Conservation (phyloP, 352 stramenopile species). For the Aphanomyces stellatus region DNA sequence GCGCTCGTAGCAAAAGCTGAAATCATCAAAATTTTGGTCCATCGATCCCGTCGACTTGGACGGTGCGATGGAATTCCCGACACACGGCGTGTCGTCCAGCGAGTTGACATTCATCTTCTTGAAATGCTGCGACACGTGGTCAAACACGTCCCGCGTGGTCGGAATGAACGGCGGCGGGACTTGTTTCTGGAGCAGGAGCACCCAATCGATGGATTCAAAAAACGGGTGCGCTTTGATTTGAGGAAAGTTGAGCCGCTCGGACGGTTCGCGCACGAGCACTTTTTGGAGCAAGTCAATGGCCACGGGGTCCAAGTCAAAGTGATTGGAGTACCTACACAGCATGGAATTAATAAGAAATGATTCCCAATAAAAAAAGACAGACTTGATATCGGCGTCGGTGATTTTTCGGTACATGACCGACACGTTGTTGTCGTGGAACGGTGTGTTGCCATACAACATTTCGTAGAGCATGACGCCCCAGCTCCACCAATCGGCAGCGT, state of each 20-base stretch:
- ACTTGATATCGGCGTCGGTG: conserved; percentile 77
- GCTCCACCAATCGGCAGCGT: conserved; percentile 88
- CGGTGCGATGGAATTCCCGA: conserved; percentile 41
- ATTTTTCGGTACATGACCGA: conserved; percentile 88
- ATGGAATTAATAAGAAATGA: neutral
- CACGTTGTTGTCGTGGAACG: conserved; percentile 81
- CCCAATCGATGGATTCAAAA: conserved; percentile 64
- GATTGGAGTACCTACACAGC: conserved; percentile 31
- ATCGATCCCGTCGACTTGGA: conserved; percentile 28
- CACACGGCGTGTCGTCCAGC: conserved; percentile 51
- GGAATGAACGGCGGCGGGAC: conserved; percentile 75
- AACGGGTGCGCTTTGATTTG: conserved; percentile 61
- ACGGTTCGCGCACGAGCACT: conserved; percentile 65
- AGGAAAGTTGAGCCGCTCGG: conserved; percentile 45
- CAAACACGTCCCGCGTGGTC: conserved; percentile 70
- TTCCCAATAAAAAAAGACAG: neutral
- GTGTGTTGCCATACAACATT: conserved; percentile 81
- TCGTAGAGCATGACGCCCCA: conserved; percentile 87
- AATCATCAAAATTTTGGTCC: conserved; percentile 80
- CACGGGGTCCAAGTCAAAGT: conserved; percentile 51
- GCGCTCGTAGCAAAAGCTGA: conserved; percentile 81
- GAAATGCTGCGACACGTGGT: conserved; percentile 84
- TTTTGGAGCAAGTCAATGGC: conserved; percentile 71
- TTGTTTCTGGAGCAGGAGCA: conserved; percentile 63
- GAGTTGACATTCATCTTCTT: conserved; percentile 81